phyloP scores from a whole-genome alignment of 495 filamentous ascomycete genomes.

The Rostrohypoxylon terebratum region DNA sequence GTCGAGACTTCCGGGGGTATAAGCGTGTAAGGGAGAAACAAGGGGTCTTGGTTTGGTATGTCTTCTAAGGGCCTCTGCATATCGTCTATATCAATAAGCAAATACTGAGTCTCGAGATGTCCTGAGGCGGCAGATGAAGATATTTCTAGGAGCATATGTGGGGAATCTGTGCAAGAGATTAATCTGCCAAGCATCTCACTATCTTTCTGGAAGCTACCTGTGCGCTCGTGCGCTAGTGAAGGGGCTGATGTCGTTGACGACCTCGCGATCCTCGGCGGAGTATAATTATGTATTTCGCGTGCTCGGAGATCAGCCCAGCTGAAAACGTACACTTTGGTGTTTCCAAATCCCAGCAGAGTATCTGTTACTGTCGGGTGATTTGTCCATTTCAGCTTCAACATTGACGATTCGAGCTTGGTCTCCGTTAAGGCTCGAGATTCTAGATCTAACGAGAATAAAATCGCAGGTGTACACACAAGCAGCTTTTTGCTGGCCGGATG shows the following conservation, averaged over 20 bases:
- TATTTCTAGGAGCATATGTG: background rate
- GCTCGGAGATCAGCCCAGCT: background rate
- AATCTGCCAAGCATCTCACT: background rate
- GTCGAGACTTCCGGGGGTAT: background rate
- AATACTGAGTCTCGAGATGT: background rate
- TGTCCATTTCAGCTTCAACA: background rate
- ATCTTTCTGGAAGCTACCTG: background rate
- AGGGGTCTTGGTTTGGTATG: background rate
- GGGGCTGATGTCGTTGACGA: background rate
- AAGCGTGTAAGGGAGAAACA: background rate
- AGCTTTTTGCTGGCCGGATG: background rate
- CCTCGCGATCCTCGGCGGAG: background rate
- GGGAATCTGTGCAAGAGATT: background rate
- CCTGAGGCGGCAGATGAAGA: background rate
- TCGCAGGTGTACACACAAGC: background rate
- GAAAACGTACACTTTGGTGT: constrained; percentile 1
- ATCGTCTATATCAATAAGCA: background rate
- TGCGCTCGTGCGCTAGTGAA: background rate
- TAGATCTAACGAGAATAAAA: constrained; percentile 5
- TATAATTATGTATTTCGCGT: background rate
- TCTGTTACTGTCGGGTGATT: constrained; percentile 2
- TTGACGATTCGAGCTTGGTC: background rate
- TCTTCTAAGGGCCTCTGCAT: background rate
- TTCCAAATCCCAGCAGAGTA: constrained; percentile 1
- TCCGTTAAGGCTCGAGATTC: background rate